A percentile compares a stretch with the other conserved stretches of the same genome.
These are phyloP conservation scores for Amaranthus tricolor DNA, from an alignment of 179 eudicot species.

Conservation along the genomic window DNA sequence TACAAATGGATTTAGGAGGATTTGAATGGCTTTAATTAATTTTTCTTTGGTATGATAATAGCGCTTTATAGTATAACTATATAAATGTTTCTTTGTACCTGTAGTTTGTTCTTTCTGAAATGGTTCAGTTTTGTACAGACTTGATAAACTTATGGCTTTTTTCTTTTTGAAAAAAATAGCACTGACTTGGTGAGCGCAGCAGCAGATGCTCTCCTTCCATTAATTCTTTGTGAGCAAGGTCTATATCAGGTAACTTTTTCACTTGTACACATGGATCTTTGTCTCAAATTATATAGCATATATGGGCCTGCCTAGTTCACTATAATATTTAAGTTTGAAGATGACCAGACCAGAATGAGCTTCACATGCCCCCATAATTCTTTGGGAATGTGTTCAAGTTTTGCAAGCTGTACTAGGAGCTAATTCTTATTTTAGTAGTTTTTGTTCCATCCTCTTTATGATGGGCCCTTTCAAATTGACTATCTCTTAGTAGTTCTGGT, in stretches of 20 bases:
- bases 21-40: not conserved
- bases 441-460: not conserved
- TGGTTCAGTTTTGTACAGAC: not conserved
- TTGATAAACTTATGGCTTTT: conserved; percentile 2
- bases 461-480: not conserved
- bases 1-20: not conserved
- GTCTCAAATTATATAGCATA: not conserved
- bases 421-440: not conserved
- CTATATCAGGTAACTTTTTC: conserved; percentile 71
- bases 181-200: conserved; percentile 83
- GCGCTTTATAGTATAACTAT: not conserved
- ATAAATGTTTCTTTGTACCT: no score
- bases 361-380: not conserved
- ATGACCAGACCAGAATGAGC: not conserved
- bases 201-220: conserved; percentile 92
- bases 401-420: not conserved
- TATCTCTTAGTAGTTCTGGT: not conserved
- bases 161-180: conserved; percentile 34
- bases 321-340: no score
- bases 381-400: not conserved
- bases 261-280: not conserved
- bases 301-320: conserved; percentile 1
- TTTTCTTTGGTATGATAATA: not conserved
- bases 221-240: conserved; percentile 84
- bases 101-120: not conserved